These are phyloP conservation scores for Colletotrichum caudatum DNA, from an alignment of 2,329 filamentous ascomycete species.

Conservation along the genomic window DNA sequence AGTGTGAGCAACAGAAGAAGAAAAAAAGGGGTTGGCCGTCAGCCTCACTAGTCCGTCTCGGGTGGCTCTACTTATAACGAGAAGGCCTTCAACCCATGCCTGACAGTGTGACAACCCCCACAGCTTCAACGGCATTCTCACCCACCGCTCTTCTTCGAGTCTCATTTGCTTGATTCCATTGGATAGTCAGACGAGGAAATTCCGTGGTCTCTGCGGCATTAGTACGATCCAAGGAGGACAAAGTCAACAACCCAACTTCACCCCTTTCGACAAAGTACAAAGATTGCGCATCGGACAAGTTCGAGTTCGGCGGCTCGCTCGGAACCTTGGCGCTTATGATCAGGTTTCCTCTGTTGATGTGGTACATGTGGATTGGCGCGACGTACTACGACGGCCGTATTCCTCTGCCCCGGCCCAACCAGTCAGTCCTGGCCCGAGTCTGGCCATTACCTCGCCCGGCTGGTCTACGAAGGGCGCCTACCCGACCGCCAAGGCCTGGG, in stretches of 20 bases:
- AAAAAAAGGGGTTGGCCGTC: background rate
- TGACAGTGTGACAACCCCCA: background rate
- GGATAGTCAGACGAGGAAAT: background rate
- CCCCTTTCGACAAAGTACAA: background rate
- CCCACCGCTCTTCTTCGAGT: background rate
- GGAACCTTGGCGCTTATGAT: slow-evolving; percentile 89
- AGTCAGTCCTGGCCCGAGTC: slow-evolving; percentile 82
- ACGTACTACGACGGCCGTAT: slow-evolving; percentile 91
- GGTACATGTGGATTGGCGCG: slow-evolving; percentile 98
- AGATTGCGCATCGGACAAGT: slow-evolving; percentile 55
- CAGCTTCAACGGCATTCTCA: background rate
- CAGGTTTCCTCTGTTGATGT: slow-evolving; percentile 94
- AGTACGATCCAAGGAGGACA: too few species aligned
- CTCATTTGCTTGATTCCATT: background rate
- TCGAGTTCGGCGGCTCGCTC: slow-evolving; percentile 87
- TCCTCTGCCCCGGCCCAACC: slow-evolving; percentile 73
- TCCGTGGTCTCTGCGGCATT: background rate
- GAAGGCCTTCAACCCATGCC: background rate
- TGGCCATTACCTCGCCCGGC: slow-evolving; percentile 73
- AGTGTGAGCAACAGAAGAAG: background rate
- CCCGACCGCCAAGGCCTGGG: slow-evolving; percentile 80
- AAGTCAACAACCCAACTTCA: too few species aligned
- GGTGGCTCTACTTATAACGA: background rate
- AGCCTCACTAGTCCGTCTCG: background rate
- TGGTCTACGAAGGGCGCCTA: slow-evolving; percentile 84